These are phyloP conservation scores for Diospyros kaki DNA, from an alignment of 148 eudicot species.

Conservation along the genomic window DNA sequence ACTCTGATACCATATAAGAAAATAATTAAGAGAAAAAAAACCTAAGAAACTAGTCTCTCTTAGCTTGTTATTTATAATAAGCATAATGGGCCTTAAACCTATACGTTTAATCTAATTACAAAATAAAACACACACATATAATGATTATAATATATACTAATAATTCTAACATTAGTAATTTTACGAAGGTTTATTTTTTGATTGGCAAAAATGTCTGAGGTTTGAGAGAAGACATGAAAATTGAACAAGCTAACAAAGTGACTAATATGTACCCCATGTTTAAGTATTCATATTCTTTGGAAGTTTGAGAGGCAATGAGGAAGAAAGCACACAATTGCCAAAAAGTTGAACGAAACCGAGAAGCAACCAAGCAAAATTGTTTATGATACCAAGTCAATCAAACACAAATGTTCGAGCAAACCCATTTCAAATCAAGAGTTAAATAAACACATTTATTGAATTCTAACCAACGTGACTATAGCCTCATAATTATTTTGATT, in stretches of 20 bases:
- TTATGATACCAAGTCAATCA: neutral
- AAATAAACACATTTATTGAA: neutral
- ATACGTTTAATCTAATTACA: no score
- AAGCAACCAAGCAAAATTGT: neutral
- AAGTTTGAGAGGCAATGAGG: neutral
- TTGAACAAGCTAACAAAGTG: neutral
- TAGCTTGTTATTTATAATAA: no score
- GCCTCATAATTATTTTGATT: neutral
- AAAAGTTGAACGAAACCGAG: neutral
- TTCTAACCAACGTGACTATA: neutral
- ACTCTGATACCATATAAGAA: no score
- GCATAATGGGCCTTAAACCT: no score
- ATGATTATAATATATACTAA: no score
- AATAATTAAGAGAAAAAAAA: no score
- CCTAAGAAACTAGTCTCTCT: no score
- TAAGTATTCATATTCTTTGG: neutral
- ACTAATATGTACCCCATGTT: neutral
- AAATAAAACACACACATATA: no score
- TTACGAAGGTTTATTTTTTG: no score
- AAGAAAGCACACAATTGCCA: neutral
- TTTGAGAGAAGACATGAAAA: no score
- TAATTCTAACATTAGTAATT: no score
- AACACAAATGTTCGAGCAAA: neutral
- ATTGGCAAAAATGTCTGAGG: no score
- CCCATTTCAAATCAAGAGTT: neutral